Base-by-base conservation (phyloP, 1,284 basidiomycete genomes). In the Vanrija sp. region DNA sequence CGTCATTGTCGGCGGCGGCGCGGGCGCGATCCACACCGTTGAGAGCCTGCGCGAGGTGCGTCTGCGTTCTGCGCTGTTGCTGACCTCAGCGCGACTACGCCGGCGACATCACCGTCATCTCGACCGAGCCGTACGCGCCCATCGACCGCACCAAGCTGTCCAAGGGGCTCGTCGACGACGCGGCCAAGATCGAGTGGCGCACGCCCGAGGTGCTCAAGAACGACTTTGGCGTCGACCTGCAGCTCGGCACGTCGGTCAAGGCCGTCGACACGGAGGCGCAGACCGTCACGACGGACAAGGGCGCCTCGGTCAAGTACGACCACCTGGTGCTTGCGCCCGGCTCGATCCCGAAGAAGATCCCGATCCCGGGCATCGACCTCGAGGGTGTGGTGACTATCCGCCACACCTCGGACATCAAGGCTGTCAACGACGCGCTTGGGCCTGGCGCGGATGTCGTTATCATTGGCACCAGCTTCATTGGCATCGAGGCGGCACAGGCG, bases 401-500 rank as follows among this genome's bases (percentile, higher is more conserved):
- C 53, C 81, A 81, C 9, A 78, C 93, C 38, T 76, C 82, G 38
- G 88, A 95, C 71, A 80, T 90, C 2, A 83, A 87, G 76, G 83
- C 83, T 50, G 86, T 96, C 61, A 87, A 88, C 64, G 81, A 81
- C 43, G 61, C 63, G 15, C 60, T 76, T 50, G 67, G 64, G 38
- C 84, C 87, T 67, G 88, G 88, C 26, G 87, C 89, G 67, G 82
- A 85, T 52, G 76, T 90, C 46, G 89, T 93, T 34, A 83, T 96
- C 34, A 88, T 96, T 61, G 93, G 93, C 1, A 88, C 86, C 34
- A 90, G 88, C 18, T 97, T 96, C 78, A 98, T 98, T 68, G 87
- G 89, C 51, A 91, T 97, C 88, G 93, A 98, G 74, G 80, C 91
- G 10, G 90, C 91, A 5, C 83, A 81, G 15, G 88, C 90, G 0